These are phyloP conservation scores for Monilinia fructicola DNA, from an alignment of 2,329 filamentous ascomycete species.

Conservation along the genomic window DNA sequence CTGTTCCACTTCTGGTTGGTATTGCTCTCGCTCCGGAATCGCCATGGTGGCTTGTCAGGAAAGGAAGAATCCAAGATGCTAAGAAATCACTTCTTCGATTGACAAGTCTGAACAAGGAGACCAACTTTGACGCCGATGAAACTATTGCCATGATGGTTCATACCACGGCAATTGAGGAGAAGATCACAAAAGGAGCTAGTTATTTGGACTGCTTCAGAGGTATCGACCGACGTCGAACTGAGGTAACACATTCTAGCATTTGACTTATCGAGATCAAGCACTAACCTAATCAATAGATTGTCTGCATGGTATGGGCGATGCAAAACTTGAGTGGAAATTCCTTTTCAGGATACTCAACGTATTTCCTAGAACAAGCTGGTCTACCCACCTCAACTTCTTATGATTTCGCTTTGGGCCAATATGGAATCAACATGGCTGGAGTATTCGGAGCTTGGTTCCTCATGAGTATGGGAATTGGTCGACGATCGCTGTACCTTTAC, in stretches of 20 bases:
- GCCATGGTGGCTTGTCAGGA: conserved; percentile 51
- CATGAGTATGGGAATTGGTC: conserved; percentile 47
- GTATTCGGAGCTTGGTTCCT: conserved; percentile 56
- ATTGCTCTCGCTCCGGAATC: conserved; percentile 50
- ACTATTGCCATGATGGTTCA: conserved; percentile 57
- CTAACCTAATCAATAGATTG: conserved; percentile 41
- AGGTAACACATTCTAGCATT: conserved; percentile 33
- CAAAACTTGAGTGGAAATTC: conserved; percentile 64
- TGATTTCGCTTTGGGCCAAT: conserved; percentile 53
- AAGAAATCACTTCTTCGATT: conserved; percentile 41
- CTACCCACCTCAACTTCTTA: conserved; percentile 51
- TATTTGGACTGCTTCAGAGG: conserved; percentile 54
- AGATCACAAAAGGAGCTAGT: conserved; percentile 46
- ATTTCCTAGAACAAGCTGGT: conserved; percentile 59
- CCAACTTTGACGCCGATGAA: conserved; percentile 47
- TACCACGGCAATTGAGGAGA: conserved; percentile 57
- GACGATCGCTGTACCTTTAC: conserved; percentile 52
- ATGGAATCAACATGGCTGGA: conserved; percentile 51
- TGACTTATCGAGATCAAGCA: not conserved
- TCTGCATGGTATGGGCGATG: conserved; percentile 61
- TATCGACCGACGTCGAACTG: conserved; percentile 52
- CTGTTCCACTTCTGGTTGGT: conserved; percentile 49
- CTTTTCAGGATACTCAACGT: conserved; percentile 62
- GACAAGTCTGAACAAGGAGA: conserved; percentile 44
- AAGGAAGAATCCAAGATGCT: conserved; percentile 46